These are phyloP conservation scores for Lentinula guzmanii DNA, from an alignment of 768 basidiomycete species.

Conservation along the genomic window DNA sequence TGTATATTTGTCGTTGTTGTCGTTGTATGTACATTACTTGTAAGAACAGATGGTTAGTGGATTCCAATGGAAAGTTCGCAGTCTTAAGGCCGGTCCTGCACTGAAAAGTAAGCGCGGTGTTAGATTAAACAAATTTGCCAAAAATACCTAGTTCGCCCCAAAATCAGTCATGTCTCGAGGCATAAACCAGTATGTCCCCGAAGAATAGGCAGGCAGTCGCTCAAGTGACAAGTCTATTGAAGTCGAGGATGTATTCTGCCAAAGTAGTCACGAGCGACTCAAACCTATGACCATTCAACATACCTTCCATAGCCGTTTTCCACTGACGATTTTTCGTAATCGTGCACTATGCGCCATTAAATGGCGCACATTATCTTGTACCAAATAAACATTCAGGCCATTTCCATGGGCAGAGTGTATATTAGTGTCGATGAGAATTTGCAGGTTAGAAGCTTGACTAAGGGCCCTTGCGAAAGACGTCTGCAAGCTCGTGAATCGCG, in stretches of 20 bases:
- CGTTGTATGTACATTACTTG: background rate
- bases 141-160: background rate
- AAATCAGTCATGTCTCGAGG: constrained; percentile 16
- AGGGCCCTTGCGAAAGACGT: constrained; percentile 29
- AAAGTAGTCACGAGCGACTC: background rate
- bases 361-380: constrained; percentile 26
- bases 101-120: background rate
- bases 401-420: constrained; percentile 38
- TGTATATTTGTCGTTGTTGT: background rate
- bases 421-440: constrained; percentile 39
- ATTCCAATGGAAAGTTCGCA: background rate
- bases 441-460: constrained; percentile 28
- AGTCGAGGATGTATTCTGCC: background rate
- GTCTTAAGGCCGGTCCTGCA: background rate
- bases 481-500: constrained; percentile 11
- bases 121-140: background rate
- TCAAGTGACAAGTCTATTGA: constrained; percentile 22
- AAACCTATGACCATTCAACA: constrained; percentile 13
- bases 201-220: constrained; percentile 18
- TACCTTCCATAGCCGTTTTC: constrained; percentile 51
- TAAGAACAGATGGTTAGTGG: background rate
- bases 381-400: constrained; percentile 31
- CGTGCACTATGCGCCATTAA: constrained; percentile 35
- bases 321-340: constrained; percentile 42
- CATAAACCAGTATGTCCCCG: constrained; percentile 33